Evolutionary conservation across 176 grass and related monocot genomes (phyloP), one percentile per base, ranked within the genome.

Genomic region (Saccharum spontaneum): DNA sequence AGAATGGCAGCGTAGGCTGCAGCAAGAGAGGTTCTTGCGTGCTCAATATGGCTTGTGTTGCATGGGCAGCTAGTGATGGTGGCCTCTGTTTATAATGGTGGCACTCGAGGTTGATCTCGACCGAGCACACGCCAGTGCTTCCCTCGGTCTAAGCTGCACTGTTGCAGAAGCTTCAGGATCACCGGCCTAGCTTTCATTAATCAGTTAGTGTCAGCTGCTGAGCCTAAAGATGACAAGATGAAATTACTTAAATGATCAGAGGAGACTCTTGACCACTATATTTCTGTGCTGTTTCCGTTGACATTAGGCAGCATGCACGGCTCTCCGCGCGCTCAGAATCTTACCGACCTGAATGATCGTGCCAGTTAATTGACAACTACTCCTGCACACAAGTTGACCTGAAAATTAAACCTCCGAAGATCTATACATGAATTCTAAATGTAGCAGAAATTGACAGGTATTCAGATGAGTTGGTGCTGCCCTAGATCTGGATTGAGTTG

Each of bases 31-130:
- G 44, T 44, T 73, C 13, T n/a, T 33, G 17, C 20, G 20, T 24
- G 22, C 80, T 78, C 2, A 33, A 46, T 12, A 28, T 68, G 73
- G 67, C 13, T 34, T 67, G 33, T 79, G 57, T 31, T 79, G 17
- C 37, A 39, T 36, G 2, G 8, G 5, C 18, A 40, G 60, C 54
- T 3, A 37, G 33, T 48, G 15, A 11, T 12, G 26, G 1, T n/a
- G 68, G 43, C 60, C 2, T 78, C 24, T 72, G 71, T 79, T 79
- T 88, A 88, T 84, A 88, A 40, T 30, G 28, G 69, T 33, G 0
- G 31, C 26, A 57, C 7, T 41, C 33, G 2, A 37, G 30, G 30
- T 76, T 39, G 34, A 67, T 50, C 8, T 71, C 57, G 5, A 26
- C 24, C 10, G 23, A 55, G 4, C 7, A 48, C 0, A 62, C 7